Conservation (phyloP, 352 stramenopile genomes). For the Phytophthora uliginosa region DNA sequence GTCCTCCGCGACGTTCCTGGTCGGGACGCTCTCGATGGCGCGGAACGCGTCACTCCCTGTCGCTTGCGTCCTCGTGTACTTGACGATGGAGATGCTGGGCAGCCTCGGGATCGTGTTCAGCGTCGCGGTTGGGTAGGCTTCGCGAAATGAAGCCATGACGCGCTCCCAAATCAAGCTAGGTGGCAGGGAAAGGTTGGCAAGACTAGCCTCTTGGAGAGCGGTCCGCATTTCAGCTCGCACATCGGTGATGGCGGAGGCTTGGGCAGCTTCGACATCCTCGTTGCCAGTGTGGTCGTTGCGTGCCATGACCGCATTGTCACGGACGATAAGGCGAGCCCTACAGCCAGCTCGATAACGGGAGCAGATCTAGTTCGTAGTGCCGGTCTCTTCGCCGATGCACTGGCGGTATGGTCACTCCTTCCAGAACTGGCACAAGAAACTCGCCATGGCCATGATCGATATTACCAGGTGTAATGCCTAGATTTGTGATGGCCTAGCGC, state of each 20-base stretch:
- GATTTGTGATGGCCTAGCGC: neutral
- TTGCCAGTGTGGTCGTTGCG: no score
- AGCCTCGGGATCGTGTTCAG: neutral
- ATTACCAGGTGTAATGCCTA: neutral
- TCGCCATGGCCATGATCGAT: constrained; percentile 1
- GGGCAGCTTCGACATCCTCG: neutral
- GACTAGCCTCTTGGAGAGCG: constrained; percentile 2
- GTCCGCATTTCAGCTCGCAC: constrained; percentile 4
- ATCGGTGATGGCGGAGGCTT: neutral
- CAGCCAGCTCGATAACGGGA: neutral
- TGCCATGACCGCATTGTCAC: no score
- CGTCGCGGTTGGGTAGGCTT: neutral
- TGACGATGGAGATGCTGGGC: constrained; percentile 5
- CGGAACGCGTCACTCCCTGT: constrained; percentile 14
- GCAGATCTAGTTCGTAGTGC: constrained; percentile 8
- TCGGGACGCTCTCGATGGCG: constrained; percentile 11
- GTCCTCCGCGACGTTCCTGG: neutral
- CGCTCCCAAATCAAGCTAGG: constrained; percentile 11
- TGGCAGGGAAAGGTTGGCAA: constrained; percentile 1
- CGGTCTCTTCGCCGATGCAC: neutral
- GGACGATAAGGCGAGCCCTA: neutral
- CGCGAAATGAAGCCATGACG: constrained; percentile 3
- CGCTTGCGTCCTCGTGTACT: constrained; percentile 1
- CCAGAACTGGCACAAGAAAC: constrained; percentile 6
- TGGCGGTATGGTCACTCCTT: neutral